Conservation (phyloP, 2,329 filamentous ascomycete species). For the Diaporthe nobilis region DNA sequence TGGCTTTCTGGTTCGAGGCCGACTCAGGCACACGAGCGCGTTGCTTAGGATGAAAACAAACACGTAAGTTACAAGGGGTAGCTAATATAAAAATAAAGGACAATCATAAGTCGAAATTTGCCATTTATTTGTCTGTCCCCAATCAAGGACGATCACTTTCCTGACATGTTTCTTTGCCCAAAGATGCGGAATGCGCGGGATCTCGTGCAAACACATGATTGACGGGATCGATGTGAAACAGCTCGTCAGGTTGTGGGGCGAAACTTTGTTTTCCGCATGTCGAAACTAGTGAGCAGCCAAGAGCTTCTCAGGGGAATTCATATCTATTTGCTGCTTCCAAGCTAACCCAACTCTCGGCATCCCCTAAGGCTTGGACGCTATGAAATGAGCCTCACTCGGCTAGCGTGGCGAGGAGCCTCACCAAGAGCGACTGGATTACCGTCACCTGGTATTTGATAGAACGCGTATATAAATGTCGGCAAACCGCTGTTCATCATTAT, state of each 20-base stretch:
- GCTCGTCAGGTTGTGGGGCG: background rate
- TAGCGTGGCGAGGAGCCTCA: background rate
- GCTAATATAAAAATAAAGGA: background rate
- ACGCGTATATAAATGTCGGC: background rate
- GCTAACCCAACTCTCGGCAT: slow-evolving; percentile 7
- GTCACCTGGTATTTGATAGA: no score
- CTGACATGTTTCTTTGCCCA: background rate
- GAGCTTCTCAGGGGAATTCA: background rate
- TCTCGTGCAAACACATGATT: background rate
- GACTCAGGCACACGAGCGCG: background rate
- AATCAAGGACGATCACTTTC: background rate
- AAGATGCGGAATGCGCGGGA: background rate
- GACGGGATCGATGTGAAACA: slow-evolving; percentile 22
- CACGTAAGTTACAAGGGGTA: background rate
- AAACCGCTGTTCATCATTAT: background rate
- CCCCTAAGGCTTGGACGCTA: background rate
- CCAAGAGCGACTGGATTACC: background rate
- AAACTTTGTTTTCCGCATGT: slow-evolving; percentile 26
- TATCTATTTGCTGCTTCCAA: slow-evolving; percentile 10
- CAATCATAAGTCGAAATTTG: background rate
- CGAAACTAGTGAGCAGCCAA: background rate
- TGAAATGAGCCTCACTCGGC: slow-evolving; percentile 5
- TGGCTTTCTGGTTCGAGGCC: background rate
- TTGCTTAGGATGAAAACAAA: background rate
- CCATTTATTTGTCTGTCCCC: background rate